Conservation (phyloP, 306 rosid genomes). For the Pterocarpus santalinus region DNA sequence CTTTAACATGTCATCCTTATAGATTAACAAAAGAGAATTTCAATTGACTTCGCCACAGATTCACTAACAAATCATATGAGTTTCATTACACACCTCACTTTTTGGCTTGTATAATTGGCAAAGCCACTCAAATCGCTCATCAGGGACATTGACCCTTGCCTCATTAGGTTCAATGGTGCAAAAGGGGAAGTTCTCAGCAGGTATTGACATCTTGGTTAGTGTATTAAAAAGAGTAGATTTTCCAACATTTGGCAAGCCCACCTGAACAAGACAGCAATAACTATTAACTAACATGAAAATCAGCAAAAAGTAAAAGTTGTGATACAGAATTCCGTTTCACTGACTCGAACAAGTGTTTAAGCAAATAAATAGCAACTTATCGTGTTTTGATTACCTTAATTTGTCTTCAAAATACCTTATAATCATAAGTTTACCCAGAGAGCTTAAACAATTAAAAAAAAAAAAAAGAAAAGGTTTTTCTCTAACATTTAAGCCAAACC, state of each 20-base stretch:
- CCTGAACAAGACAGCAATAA: constrained; percentile 59
- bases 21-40: not conserved
- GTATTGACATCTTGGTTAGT: constrained; percentile 87
- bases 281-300: constrained; percentile 31
- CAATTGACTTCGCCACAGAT: not conserved
- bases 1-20: constrained; percentile 17
- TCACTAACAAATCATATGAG: not conserved
- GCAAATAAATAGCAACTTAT: constrained; percentile 2
- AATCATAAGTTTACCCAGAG: not conserved
- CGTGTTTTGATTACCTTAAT: not conserved
- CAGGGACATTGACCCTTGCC: constrained; percentile 93
- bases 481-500: not conserved
- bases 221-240: constrained; percentile 97
- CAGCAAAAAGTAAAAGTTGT: not conserved
- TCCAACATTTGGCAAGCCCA: constrained; percentile 99
- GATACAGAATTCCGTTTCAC: not conserved
- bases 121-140: constrained; percentile 98
- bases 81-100: constrained; percentile 77
- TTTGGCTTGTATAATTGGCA: constrained; percentile 90
- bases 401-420: not conserved
- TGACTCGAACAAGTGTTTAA: constrained; percentile 6
- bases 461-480: not conserved
- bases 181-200: constrained; percentile 99
- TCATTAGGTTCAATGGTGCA: constrained; percentile 99
- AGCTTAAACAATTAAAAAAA: not conserved